phyloP scores from a whole-genome alignment of 768 basidiomycete genomes.

The Leccinum sublutescens region DNA sequence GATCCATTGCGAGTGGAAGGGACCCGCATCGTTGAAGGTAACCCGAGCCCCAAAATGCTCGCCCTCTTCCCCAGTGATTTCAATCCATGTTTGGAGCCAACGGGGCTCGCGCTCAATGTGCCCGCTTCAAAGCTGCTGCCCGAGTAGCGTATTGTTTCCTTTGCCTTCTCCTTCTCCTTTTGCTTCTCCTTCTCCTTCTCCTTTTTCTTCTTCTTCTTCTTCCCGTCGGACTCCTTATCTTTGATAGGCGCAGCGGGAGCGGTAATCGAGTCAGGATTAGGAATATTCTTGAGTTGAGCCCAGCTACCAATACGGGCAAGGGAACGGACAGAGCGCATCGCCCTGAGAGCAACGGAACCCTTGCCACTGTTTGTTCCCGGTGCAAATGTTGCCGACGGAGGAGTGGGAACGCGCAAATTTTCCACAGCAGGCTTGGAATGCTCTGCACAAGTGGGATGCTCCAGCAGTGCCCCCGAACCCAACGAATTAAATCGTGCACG shows the following conservation, averaged over 20 bases:
- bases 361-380: conserved; percentile 32
- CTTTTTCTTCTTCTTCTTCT: conserved; percentile 37
- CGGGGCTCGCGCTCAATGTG: conserved; percentile 41
- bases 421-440: conserved; percentile 14
- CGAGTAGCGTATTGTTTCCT: conserved; percentile 44
- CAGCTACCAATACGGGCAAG: conserved; percentile 72
- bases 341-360: conserved; percentile 72
- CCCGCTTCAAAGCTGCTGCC: conserved; percentile 70
- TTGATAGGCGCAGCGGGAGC: conserved; percentile 27
- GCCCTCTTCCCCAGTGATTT: too few species aligned
- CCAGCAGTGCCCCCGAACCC: conserved; percentile 40
- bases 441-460: conserved; percentile 19
- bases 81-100: conserved; percentile 20
- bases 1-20: too few species aligned
- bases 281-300: conserved; percentile 52
- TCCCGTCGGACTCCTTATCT: conserved; percentile 30
- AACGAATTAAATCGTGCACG: conserved; percentile 68
- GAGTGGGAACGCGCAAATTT: conserved; percentile 19
- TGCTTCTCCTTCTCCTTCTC: conserved; percentile 35
- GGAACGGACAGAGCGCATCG: conserved; percentile 73
- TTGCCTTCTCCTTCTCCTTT: conserved; percentile 33
- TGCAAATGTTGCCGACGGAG: conserved; percentile 34
- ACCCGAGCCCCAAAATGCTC: too few species aligned
- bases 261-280: conserved; percentile 31
- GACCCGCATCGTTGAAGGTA: too few species aligned